Evolutionary conservation across 1,139 yeast genomes (phyloP), one percentile per base, ranked within the genome.

Genomic region (Taiozyma sp.): DNA sequence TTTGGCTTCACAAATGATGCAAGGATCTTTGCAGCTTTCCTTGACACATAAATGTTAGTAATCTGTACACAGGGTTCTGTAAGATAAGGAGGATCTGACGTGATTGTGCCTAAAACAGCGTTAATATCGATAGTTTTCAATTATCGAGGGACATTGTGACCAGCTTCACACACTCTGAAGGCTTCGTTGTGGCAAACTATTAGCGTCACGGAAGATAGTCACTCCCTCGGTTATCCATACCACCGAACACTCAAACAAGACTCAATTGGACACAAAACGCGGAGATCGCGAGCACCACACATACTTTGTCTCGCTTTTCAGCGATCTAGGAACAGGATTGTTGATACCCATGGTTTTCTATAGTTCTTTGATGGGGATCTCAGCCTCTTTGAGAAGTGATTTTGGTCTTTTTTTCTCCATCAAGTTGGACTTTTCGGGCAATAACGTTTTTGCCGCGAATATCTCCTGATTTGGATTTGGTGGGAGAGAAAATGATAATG

Each of bases 1-100:
- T 93, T 92, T n/a, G 98, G 98, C 69, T 92, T 92, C 63, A 93
- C 79, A 64, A 93, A 93, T 32, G 96, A 87, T 2, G 97, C 78
- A 51, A 93, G 81, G 56, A 92, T 83, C 66, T 90, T 89, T 28
- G 98, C 98, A n/a, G 97, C 98, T 73, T 93, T 93, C 65, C 93
- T 85, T 38, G 40, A 38, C 40, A 38, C 40, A 38, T 38, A 38
- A 38, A 38, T 38, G 49, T 39, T 41, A 44, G 43, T 41, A 40
- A n/a, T n/a, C n/a, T n/a, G n/a, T n/a, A n/a, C 19, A 14, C 36
- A 40, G 23, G 16, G 19, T n/a, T 12, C 13, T 14, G 9, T n/a
- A 14, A 4, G 16, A 32, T 32, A 12, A 5, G 19, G 19, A 8
- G 14, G 36, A 14, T 32, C 36, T 32, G 34, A 13, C 4, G n/a